Evolutionary conservation across 805 yeast genomes (phyloP).

Genomic region (Candida verbasci): DNA sequence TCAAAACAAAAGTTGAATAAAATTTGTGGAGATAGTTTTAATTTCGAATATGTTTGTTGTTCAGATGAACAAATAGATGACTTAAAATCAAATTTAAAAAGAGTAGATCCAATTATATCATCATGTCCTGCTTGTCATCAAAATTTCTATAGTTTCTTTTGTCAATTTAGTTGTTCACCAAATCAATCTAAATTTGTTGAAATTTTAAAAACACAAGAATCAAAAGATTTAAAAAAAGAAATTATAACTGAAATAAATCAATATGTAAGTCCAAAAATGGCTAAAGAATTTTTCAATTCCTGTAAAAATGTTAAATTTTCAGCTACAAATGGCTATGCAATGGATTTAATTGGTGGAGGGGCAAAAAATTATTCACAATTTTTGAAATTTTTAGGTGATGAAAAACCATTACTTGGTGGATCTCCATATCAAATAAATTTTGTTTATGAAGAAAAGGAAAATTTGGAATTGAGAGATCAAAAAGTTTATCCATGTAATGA

Average conservation of each 20-base stretch:
- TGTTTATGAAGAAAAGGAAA: constrained; percentile 31
- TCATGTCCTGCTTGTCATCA: constrained; percentile 85
- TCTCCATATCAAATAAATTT: constrained; percentile 93
- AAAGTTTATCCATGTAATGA: constrained; percentile 55
- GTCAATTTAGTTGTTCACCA: constrained; percentile 87
- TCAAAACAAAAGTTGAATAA: constrained; percentile 43
- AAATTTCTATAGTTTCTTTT: constrained; percentile 81
- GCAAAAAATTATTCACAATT: constrained; percentile 71
- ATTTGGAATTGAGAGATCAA: constrained; percentile 22
- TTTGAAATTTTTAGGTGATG: constrained; percentile 87
- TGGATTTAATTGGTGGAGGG: constrained; percentile 98
- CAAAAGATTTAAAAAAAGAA: constrained; percentile 46
- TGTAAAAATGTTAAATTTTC: constrained; percentile 88
- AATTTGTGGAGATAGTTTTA: constrained; percentile 73
- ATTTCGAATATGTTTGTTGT: constrained; percentile 70
- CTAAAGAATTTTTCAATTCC: constrained; percentile 66
- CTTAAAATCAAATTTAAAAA: constrained; percentile 48
- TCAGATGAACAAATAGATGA: constrained; percentile 54
- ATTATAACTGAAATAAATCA: constrained; percentile 72
- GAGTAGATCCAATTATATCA: constrained; percentile 38
- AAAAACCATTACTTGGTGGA: constrained; percentile 90
- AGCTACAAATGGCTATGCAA: constrained; percentile 92
- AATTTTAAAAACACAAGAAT: constrained; percentile 49
- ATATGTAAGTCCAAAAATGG: constrained; percentile 56
- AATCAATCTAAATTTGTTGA: constrained; percentile 72